Percentiles rank a stretch among this genome's conserved stretches.
These are phyloP conservation scores for Salix koriyanagi DNA, from an alignment of 345 rosid genomes.

Conservation along the genomic window DNA sequence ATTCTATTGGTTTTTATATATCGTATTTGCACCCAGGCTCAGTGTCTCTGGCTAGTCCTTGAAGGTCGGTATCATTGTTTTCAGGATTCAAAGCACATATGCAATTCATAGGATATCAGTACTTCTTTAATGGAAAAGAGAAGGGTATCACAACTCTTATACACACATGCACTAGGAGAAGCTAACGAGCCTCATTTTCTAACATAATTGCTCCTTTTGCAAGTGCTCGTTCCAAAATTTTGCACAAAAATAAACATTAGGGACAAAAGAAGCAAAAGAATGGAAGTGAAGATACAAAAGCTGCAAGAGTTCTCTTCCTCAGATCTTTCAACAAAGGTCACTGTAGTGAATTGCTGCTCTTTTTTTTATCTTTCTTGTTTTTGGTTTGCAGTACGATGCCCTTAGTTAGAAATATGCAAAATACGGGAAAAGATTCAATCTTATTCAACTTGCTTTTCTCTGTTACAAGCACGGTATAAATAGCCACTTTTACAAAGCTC, in stretches of 20 bases:
- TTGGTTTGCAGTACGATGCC: neutral
- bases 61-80: too few relatives aligned
- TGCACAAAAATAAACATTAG: neutral
- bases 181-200: neutral
- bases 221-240: neutral
- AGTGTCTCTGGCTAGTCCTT: too few relatives aligned
- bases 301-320: neutral
- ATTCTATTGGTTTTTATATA: too few relatives aligned
- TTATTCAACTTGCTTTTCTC: neutral
- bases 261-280: neutral
- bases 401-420: neutral
- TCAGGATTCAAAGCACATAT: neutral
- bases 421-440: neutral
- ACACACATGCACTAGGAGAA: neutral
- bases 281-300: neutral
- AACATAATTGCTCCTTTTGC: neutral
- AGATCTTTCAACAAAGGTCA: neutral
- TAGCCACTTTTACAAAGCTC: neutral
- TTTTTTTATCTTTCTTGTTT: too few relatives aligned
- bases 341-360: neutral
- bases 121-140: neutral
- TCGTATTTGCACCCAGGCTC: too few relatives aligned
- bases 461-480: neutral
- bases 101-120: neutral
- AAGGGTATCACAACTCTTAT: neutral